These are phyloP conservation scores for Chaetoceros muelleri DNA, from an alignment of 108 stramenopile species.

Conservation along the genomic window DNA sequence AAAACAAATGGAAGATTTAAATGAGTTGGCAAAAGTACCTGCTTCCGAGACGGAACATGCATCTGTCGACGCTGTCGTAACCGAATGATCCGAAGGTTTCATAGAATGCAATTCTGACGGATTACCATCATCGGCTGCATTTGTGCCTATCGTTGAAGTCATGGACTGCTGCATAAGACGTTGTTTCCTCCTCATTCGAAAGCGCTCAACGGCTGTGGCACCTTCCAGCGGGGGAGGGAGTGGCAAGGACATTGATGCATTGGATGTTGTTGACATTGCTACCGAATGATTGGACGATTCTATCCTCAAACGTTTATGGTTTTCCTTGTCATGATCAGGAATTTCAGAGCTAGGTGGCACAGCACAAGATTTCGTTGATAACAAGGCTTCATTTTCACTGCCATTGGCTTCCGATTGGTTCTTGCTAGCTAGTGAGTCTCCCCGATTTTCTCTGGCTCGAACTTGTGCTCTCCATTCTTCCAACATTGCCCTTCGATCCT, in stretches of 20 bases:
- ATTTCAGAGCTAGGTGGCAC: too few species aligned
- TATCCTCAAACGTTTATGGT: not conserved
- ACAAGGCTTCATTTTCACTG: too few species aligned
- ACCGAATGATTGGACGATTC: not conserved
- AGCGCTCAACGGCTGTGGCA: conserved; percentile 15
- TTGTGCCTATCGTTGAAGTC: not conserved
- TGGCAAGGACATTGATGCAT: not conserved
- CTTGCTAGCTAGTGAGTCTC: too few species aligned
- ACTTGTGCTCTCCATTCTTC: conserved; percentile 52
- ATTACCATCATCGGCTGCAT: too few species aligned
- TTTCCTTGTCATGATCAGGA: conserved; percentile 3
- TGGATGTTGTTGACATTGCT: not conserved
- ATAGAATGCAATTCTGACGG: too few species aligned
- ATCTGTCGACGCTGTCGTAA: too few species aligned
- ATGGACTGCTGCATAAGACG: not conserved
- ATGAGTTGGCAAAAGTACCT: not conserved
- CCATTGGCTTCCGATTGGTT: too few species aligned
- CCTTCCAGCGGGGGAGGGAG: not conserved
- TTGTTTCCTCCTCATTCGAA: conserved; percentile 6
- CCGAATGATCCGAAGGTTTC: too few species aligned
- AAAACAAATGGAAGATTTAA: not conserved
- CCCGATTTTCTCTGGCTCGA: not conserved
- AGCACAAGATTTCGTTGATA: not conserved
- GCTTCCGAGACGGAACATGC: not conserved
- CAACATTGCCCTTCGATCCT: conserved; percentile 63